Percentiles rank a stretch among this genome's conserved stretches.
Evolutionary conservation across 139 green algal genomes (phyloP).

Genomic region (Volvox reticuliferus): DNA sequence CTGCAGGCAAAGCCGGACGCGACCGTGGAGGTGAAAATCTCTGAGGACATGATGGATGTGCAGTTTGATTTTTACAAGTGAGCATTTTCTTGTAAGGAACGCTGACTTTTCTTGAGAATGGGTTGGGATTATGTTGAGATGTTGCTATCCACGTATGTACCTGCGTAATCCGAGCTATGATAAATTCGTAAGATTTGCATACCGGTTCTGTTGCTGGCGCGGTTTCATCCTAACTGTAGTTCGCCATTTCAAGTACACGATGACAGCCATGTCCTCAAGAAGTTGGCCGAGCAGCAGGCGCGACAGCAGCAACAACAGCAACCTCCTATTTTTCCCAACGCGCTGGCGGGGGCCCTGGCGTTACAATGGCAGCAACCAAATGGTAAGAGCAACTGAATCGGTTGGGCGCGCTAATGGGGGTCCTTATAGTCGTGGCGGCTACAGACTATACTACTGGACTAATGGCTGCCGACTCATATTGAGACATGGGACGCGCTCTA

Average conservation of each 20-base stretch:
- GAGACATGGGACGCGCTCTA: too few relatives aligned
- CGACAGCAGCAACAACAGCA: constrained; percentile 25
- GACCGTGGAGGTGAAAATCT: constrained; percentile 90
- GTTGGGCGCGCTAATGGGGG: too few relatives aligned
- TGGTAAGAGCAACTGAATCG: background rate
- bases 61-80: constrained; percentile 89
- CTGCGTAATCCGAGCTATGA: too few relatives aligned
- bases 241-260: constrained; percentile 88
- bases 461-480: too few relatives aligned
- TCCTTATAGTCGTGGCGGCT: too few relatives aligned
- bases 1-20: constrained; percentile 81
- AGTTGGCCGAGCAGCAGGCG: constrained; percentile 19
- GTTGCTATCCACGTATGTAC: too few relatives aligned
- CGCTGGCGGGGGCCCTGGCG: background rate
- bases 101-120: background rate
- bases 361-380: constrained; percentile 1
- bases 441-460: too few relatives aligned
- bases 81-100: background rate
- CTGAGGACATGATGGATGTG: constrained; percentile 83
- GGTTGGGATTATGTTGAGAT: background rate
- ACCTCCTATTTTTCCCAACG: background rate
- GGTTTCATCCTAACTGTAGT: constrained; percentile 32
- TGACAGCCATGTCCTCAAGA: constrained; percentile 82
- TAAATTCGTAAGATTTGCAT: too few relatives aligned
- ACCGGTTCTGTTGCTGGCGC: too few relatives aligned